Evolutionary conservation across 495 filamentous ascomycete genomes (phyloP).

Genomic region (Neurospora hispaniola): DNA sequence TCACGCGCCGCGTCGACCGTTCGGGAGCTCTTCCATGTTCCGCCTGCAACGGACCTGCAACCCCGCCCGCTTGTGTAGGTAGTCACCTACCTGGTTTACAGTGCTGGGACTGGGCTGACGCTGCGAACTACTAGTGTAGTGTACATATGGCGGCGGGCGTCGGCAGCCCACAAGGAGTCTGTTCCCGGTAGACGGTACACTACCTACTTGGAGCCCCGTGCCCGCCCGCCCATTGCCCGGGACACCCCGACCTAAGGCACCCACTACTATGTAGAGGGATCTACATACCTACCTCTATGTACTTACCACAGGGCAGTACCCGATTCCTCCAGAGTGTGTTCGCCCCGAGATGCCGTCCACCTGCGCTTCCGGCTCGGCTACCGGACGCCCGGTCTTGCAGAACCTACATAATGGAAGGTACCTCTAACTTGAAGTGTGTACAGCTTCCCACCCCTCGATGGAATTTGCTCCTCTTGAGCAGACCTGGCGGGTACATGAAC

Average conservation of each 20-base stretch:
- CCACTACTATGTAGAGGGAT: no score
- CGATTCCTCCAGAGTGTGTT: neutral
- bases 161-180: neutral
- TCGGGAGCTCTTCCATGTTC: neutral
- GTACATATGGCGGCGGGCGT: no score
- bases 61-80: neutral
- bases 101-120: neutral
- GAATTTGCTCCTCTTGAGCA: neutral
- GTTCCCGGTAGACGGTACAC: neutral
- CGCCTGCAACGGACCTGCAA: neutral
- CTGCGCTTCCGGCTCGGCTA: neutral
- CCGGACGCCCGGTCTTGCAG: neutral
- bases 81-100: neutral
- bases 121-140: neutral
- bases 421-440: no score
- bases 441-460: no score
- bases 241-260: neutral
- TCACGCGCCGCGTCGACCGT: conserved; percentile 3
- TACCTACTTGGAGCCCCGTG: neutral
- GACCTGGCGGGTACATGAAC: neutral
- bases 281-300: no score
- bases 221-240: neutral
- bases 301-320: no score
- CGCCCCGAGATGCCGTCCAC: neutral
- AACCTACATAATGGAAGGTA: no score